phyloP scores from a whole-genome alignment of 2,329 filamentous ascomycete genomes.

The Arthrobotrys iridis region DNA sequence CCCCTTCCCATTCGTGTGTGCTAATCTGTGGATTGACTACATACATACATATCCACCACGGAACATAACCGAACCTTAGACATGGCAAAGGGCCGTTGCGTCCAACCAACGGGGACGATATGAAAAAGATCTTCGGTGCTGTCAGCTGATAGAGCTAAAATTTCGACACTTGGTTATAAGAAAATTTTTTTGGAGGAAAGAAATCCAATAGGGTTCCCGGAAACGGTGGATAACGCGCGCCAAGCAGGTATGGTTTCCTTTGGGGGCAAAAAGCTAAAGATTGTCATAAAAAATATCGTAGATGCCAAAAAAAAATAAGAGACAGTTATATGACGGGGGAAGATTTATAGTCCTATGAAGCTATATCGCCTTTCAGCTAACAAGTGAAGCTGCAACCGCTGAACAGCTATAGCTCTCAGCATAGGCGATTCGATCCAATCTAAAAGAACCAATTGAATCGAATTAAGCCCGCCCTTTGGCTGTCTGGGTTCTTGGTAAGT shows the following conservation, averaged over 20 bases:
- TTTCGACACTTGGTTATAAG: too few species aligned
- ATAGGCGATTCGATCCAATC: conserved; percentile 3
- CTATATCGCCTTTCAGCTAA: neutral
- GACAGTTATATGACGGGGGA: too few species aligned
- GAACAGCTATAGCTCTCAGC: too few species aligned
- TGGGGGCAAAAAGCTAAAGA: neutral
- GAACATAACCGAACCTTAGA: conserved; percentile 54
- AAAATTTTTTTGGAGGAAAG: neutral
- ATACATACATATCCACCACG: conserved; percentile 39
- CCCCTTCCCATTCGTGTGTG: conserved; percentile 8
- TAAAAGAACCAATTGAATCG: conserved; percentile 2
- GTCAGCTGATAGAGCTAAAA: conserved; percentile 47
- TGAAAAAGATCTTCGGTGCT: conserved; percentile 19
- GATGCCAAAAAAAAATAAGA: neutral
- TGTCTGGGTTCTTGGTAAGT: too few species aligned
- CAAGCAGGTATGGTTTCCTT: too few species aligned
- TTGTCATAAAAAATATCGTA: neutral
- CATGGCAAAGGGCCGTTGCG: conserved; percentile 52
- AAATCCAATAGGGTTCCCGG: conserved; percentile 22
- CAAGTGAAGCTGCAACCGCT: conserved; percentile 10
- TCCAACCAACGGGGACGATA: neutral
- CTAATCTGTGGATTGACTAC: conserved; percentile 10
- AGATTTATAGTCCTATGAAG: too few species aligned
- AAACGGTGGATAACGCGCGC: conserved; percentile 53
- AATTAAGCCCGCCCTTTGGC: neutral